These are phyloP conservation scores for Kwoniella shandongensis DNA, from an alignment of 768 basidiomycete genomes.

Conservation along the genomic window DNA sequence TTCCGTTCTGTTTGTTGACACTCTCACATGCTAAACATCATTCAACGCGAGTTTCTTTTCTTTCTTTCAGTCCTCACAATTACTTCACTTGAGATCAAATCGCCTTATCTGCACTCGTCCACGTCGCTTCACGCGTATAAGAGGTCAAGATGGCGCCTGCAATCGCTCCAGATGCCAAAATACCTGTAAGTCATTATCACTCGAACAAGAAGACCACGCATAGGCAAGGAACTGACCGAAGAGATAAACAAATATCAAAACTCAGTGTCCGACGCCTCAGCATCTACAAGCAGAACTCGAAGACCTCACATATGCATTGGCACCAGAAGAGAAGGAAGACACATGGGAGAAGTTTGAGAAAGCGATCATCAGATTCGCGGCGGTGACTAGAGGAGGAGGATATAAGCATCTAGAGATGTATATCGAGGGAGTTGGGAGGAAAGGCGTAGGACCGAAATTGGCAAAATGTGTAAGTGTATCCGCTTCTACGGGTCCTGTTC, in stretches of 20 bases:
- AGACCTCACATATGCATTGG: conserved; percentile 41
- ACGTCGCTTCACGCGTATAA: neutral
- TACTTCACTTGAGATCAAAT: neutral
- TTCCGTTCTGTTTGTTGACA: conserved; percentile 20
- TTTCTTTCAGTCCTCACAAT: conserved; percentile 1
- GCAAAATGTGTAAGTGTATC: conserved; percentile 48
- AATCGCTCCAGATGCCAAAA: conserved; percentile 44
- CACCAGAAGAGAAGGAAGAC: conserved; percentile 54
- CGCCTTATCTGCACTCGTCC: neutral
- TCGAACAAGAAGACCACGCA: too few relatives aligned
- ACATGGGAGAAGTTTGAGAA: conserved; percentile 57
- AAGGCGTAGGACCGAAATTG: conserved; percentile 45
- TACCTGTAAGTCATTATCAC: conserved; percentile 46
- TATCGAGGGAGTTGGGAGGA: conserved; percentile 47
- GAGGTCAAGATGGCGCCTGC: conserved; percentile 30
- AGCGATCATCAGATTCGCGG: conserved; percentile 55
- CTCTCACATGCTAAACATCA: neutral
- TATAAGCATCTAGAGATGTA: conserved; percentile 45
- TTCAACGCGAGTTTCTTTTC: conserved; percentile 10
- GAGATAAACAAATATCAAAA: too few relatives aligned
- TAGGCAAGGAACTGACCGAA: too few relatives aligned
- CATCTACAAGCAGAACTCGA: conserved; percentile 51
- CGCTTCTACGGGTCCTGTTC: neutral
- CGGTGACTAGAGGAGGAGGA: conserved; percentile 54
- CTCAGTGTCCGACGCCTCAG: conserved; percentile 48